These are phyloP conservation scores for Teratosphaeria destructans DNA, from an alignment of 2,329 filamentous ascomycete species.

Conservation along the genomic window DNA sequence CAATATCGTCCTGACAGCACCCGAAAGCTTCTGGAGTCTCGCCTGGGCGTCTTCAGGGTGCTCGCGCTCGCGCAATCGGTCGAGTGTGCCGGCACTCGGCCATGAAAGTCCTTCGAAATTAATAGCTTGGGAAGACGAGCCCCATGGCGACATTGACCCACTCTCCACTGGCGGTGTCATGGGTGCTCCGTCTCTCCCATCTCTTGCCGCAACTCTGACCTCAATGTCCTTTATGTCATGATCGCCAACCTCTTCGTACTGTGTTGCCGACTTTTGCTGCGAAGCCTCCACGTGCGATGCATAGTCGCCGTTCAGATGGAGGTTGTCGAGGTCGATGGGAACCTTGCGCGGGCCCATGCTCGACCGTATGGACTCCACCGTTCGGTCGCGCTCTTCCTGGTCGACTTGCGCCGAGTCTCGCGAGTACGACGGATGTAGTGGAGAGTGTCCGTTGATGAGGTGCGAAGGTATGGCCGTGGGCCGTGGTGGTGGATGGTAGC, in stretches of 20 bases:
- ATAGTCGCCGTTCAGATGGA: slow-evolving; percentile 3
- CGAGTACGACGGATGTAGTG: slow-evolving; percentile 34
- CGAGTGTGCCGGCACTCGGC: slow-evolving; percentile 34
- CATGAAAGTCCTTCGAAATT: slow-evolving; percentile 48
- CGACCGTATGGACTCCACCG: slow-evolving; percentile 48
- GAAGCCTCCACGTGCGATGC: slow-evolving; percentile 2
- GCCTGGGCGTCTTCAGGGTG: slow-evolving; percentile 48
- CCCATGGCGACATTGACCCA: slow-evolving; percentile 37
- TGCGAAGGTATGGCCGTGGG: slow-evolving; percentile 46
- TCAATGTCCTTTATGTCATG: slow-evolving; percentile 28
- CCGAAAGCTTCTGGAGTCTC: slow-evolving; percentile 50
- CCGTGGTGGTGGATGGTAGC: slow-evolving; percentile 24
- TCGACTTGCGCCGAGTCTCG: slow-evolving; percentile 33
- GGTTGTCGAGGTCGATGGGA: slow-evolving; percentile 29
- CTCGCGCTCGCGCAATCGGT: slow-evolving; percentile 21
- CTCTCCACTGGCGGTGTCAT: slow-evolving; percentile 45
- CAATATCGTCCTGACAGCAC: slow-evolving; percentile 52
- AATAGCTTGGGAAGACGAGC: slow-evolving; percentile 40
- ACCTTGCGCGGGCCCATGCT: slow-evolving; percentile 43
- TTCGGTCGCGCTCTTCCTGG: slow-evolving; percentile 43
- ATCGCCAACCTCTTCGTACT: slow-evolving; percentile 34
- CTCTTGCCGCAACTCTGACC: slow-evolving; percentile 31
- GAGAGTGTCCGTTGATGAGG: slow-evolving; percentile 46
- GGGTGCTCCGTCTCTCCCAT: slow-evolving; percentile 43
- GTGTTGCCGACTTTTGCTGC: slow-evolving; percentile 10